phyloP scores from a whole-genome alignment of 2,329 filamentous ascomycete genomes.

The Paecilomyces niveus region DNA sequence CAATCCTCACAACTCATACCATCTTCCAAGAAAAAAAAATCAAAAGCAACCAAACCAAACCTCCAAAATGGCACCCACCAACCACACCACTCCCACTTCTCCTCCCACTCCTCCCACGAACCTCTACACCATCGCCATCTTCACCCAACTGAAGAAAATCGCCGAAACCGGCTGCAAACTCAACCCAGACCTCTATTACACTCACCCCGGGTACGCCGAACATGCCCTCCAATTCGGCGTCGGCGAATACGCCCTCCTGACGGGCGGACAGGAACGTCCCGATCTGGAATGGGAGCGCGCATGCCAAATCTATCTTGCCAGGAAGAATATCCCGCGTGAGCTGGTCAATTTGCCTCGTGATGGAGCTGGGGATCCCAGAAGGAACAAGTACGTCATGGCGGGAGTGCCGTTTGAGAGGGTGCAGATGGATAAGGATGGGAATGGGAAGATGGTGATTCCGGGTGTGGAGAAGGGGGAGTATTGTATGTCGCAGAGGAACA shows the following conservation, averaged over 20 bases:
- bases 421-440: background rate
- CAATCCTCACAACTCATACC: background rate
- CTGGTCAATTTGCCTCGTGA: background rate
- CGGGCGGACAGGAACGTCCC: background rate
- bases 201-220: background rate
- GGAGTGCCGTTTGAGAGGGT: background rate
- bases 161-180: background rate
- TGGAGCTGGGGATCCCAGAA: background rate
- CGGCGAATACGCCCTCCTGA: background rate
- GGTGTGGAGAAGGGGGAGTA: background rate
- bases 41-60: background rate
- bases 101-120: background rate
- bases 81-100: background rate
- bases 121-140: background rate
- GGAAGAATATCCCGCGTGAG: background rate
- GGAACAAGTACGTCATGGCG: background rate
- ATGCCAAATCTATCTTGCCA: background rate
- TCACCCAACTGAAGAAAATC: constrained; percentile 1
- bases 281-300: background rate
- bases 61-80: background rate
- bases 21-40: background rate
- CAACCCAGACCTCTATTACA: background rate
- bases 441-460: background rate
- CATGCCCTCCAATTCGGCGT: background rate
- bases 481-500: background rate